phyloP scores from a whole-genome alignment of 2,329 filamentous ascomycete species.

The Hypoxylon sp. region DNA sequence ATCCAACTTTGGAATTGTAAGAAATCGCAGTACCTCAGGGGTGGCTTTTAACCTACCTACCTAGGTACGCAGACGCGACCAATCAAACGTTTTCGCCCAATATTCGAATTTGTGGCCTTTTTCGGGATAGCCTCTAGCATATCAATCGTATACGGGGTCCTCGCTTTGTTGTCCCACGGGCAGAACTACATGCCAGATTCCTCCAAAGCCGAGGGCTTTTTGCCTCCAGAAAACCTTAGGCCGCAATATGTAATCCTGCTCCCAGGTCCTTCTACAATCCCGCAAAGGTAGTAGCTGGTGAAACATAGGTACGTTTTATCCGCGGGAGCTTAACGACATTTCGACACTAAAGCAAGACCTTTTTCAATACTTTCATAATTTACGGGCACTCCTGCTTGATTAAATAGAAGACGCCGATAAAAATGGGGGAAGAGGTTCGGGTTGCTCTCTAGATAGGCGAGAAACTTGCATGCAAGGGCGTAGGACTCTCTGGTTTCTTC shows the following conservation, averaged over 20 bases:
- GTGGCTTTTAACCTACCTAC: slow-evolving; percentile 6
- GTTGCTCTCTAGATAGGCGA: slow-evolving; percentile 5
- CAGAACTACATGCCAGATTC: not conserved
- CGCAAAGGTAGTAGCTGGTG: not conserved
- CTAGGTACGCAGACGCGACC: slow-evolving; percentile 4
- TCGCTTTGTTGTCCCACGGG: slow-evolving; percentile 1
- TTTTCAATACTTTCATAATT: not conserved
- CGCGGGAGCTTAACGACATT: not conserved
- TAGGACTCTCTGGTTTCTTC: not conserved
- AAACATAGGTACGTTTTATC: slow-evolving; percentile 2
- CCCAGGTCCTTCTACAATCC: not conserved
- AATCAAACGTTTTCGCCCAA: slow-evolving; percentile 7
- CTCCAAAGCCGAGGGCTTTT: slow-evolving; percentile 6
- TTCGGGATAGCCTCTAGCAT: slow-evolving; percentile 7
- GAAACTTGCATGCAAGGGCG: not conserved
- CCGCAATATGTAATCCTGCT: slow-evolving; percentile 4
- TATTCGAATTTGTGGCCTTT: slow-evolving; percentile 4
- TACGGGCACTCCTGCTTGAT: slow-evolving; percentile 1
- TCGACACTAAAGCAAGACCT: not conserved
- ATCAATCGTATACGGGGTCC: not conserved
- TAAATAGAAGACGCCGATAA: not conserved
- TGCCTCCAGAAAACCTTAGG: slow-evolving; percentile 1
- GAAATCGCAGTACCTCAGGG: not conserved
- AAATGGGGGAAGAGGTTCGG: slow-evolving; percentile 8
- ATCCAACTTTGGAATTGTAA: not conserved